A percentile compares a stretch with the other conserved stretches of the same genome.
These are phyloP conservation scores for Kwoniella sp. DNA, from an alignment of 768 basidiomycete genomes.

Conservation along the genomic window DNA sequence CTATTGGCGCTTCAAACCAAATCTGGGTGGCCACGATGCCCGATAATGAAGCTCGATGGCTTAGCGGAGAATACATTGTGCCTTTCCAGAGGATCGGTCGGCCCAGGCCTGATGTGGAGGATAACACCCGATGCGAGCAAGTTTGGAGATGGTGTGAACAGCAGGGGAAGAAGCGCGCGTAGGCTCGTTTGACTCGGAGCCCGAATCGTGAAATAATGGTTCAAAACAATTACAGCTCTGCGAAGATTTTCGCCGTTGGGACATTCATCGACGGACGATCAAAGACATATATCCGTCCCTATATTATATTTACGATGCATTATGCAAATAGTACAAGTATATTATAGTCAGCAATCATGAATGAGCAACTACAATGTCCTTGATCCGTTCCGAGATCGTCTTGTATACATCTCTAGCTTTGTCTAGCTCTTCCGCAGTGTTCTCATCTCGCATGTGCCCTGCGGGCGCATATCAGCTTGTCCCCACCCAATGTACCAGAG, in stretches of 20 bases:
- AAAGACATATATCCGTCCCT: too few relatives aligned
- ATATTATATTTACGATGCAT: too few relatives aligned
- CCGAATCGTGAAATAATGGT: too few relatives aligned
- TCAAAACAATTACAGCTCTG: too few relatives aligned
- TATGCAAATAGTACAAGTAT: too few relatives aligned
- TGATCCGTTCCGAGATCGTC: conserved; percentile 29
- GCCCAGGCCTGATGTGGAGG: conserved; percentile 37
- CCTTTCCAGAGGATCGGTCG: conserved; percentile 40
- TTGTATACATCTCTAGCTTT: conserved; percentile 26
- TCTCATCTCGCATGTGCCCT: conserved; percentile 75
- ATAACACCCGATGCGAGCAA: conserved; percentile 20
- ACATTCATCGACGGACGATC: too few relatives aligned
- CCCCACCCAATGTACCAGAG: background rate
- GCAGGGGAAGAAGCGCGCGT: conserved; percentile 29
- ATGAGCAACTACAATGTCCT: conserved; percentile 22
- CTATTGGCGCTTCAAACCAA: conserved; percentile 39
- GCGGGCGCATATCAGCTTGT: conserved; percentile 28
- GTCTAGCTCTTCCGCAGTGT: conserved; percentile 62
- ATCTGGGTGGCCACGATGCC: conserved; percentile 45
- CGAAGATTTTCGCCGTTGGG: too few relatives aligned
- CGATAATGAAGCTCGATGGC: conserved; percentile 21
- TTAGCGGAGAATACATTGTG: conserved; percentile 44
- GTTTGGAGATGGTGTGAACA: conserved; percentile 48
- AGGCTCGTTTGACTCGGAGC: background rate
- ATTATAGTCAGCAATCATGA: background rate